Evolutionary conservation across 192 early-diverging fungal species (phyloP).

Genomic region (Phlyctochytrium planicorne): DNA sequence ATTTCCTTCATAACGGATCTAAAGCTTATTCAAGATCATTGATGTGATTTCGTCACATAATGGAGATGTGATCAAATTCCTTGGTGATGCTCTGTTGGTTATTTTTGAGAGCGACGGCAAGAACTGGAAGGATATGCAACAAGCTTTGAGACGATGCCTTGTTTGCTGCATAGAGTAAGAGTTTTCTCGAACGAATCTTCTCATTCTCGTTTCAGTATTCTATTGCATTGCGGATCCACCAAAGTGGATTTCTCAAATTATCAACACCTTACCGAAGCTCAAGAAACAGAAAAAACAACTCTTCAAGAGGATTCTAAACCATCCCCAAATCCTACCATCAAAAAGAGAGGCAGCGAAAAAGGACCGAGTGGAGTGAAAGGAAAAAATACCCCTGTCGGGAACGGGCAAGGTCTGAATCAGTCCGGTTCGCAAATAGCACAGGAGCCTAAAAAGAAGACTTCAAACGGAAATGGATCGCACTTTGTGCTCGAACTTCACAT

Average conservation of each 20-base stretch:
- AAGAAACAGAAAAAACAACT: neutral
- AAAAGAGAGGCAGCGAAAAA: neutral
- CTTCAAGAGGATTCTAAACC: neutral
- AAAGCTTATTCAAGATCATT: conserved; percentile 15
- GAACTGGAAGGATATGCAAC: conserved; percentile 15
- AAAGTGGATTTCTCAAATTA: conserved; percentile 2
- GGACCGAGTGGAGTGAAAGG: too few species aligned
- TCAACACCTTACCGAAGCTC: neutral
- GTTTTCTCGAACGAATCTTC: neutral
- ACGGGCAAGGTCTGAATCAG: too few species aligned
- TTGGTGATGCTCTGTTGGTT: conserved; percentile 30
- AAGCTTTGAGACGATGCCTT: conserved; percentile 17
- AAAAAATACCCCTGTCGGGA: too few species aligned
- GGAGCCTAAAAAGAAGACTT: neutral
- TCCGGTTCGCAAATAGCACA: neutral
- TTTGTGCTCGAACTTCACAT: conserved; percentile 27
- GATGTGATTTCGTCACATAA: conserved; percentile 28
- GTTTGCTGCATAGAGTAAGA: conserved; percentile 32
- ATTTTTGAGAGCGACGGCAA: conserved; percentile 22
- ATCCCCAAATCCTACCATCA: neutral
- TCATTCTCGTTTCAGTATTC: neutral
- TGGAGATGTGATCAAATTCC: conserved; percentile 33
- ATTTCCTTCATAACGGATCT: neutral
- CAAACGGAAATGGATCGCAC: neutral
- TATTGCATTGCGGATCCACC: conserved; percentile 2